Percentiles rank a stretch among this genome's conserved stretches.
Conservation (phyloP, 768 basidiomycete genomes). For the Ramaria rubella region DNA sequence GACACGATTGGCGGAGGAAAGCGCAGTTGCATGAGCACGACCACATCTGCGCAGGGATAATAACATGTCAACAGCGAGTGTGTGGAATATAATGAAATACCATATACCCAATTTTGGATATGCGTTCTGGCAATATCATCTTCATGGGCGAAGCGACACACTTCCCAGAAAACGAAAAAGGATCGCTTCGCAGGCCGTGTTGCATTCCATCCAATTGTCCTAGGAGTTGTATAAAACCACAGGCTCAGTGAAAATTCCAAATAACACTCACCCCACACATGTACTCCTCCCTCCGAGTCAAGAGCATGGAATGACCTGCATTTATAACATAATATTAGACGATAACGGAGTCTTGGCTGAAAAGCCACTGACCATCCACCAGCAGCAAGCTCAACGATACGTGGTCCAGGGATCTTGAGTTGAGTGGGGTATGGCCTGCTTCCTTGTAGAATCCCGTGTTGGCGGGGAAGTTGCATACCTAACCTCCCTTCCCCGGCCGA, state of each 20-base stretch:
- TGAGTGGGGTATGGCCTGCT: conserved; percentile 59
- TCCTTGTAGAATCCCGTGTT: conserved; percentile 22
- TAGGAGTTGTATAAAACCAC: conserved; percentile 23
- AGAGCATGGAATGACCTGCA: conserved; percentile 81
- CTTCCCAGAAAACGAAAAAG: conserved; percentile 51
- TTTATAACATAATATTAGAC: not conserved
- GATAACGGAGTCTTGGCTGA: not conserved
- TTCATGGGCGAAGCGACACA: conserved; percentile 46
- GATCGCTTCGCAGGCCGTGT: conserved; percentile 39
- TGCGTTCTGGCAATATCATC: conserved; percentile 50
- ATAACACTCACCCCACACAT: conserved; percentile 67
- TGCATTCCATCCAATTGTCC: conserved; percentile 53
- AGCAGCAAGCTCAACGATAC: conserved; percentile 67
- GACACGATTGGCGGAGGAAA: conserved; percentile 53
- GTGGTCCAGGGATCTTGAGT: conserved; percentile 50
- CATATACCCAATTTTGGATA: conserved; percentile 58
- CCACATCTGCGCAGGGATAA: conserved; percentile 52
- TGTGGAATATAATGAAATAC: not conserved
- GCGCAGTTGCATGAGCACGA: conserved; percentile 58
- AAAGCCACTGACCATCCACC: conserved; percentile 62
- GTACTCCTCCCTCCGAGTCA: conserved; percentile 63
- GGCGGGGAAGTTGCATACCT: conserved; percentile 39
- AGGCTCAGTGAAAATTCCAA: not conserved
- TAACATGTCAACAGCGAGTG: conserved; percentile 1
- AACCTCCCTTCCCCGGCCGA: conserved; percentile 57